Evolutionary conservation across 1,139 yeast species (phyloP).

Genomic region (Taiozyma onychis): DNA sequence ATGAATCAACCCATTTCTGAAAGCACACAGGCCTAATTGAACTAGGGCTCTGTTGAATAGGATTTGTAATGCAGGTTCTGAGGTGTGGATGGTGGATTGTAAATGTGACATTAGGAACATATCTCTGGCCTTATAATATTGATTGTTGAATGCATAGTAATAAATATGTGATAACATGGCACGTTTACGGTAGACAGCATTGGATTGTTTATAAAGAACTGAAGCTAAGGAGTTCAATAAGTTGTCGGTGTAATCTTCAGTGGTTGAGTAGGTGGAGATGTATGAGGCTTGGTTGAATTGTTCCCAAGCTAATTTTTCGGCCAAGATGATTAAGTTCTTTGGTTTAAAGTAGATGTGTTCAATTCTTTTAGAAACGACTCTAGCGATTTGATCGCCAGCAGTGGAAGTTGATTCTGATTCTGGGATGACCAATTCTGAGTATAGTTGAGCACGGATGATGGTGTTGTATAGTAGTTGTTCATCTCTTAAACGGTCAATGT

Average conservation of each 20-base stretch:
- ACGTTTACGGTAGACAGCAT: constrained; percentile 67
- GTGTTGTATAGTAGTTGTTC: constrained; percentile 73
- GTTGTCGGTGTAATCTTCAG: constrained; percentile 38
- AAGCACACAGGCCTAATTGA: constrained; percentile 94
- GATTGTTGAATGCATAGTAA: constrained; percentile 84
- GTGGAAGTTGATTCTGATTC: constrained; percentile 32
- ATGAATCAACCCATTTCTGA: constrained; percentile 79
- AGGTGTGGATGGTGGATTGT: constrained; percentile 73
- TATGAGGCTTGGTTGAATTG: constrained; percentile 22
- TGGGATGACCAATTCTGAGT: constrained; percentile 63
- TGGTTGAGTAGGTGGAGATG: constrained; percentile 25
- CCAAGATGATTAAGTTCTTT: constrained; percentile 58
- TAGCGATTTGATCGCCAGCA: constrained; percentile 58
- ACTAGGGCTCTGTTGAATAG: constrained; percentile 93
- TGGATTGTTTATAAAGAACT: constrained; percentile 60
- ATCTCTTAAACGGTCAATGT: constrained; percentile 84
- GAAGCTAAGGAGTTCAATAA: constrained; percentile 63
- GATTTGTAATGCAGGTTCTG: constrained; percentile 84
- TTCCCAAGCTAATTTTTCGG: constrained; percentile 72
- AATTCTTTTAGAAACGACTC: constrained; percentile 78
- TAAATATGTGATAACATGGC: constrained; percentile 85
- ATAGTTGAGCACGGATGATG: constrained; percentile 79
- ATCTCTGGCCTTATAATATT: constrained; percentile 80
- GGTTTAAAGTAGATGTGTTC: constrained; percentile 96
- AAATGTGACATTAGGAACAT: constrained; percentile 81